Evolutionary conservation across 768 basidiomycete genomes (phyloP).

Genomic region (Boletus sp.): DNA sequence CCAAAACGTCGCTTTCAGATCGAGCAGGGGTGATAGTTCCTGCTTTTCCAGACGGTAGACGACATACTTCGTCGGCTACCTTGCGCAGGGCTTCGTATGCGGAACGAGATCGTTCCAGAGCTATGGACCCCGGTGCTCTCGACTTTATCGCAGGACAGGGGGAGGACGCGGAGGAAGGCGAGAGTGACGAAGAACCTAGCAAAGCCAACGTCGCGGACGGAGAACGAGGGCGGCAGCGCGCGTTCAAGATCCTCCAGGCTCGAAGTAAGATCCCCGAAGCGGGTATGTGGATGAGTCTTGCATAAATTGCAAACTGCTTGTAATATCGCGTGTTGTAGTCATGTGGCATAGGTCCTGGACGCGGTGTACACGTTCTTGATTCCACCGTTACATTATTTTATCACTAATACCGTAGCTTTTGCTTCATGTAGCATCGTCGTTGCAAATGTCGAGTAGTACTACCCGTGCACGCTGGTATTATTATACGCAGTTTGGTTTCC

Average conservation of each 20-base stretch:
- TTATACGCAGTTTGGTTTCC: neutral
- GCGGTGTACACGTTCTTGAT: constrained; percentile 12
- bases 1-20: constrained; percentile 45
- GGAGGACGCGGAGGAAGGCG: constrained; percentile 45
- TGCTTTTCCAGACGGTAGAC: constrained; percentile 20
- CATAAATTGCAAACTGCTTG: constrained; percentile 27
- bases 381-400: constrained; percentile 30
- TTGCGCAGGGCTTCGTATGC: constrained; percentile 64
- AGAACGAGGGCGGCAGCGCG: constrained; percentile 54
- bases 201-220: constrained; percentile 23
- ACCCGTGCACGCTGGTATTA: constrained; percentile 12
- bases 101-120: constrained; percentile 61
- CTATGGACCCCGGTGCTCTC: constrained; percentile 67
- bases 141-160: constrained; percentile 56
- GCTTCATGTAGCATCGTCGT: constrained; percentile 32
- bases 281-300: constrained; percentile 84
- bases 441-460: constrained; percentile 20
- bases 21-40: constrained; percentile 34
- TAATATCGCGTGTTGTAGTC: constrained; percentile 4
- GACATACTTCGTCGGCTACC: constrained; percentile 41
- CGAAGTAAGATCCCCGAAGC: constrained; percentile 65
- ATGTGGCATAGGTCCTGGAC: constrained; percentile 10
- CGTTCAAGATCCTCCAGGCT: constrained; percentile 67
- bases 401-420: constrained; percentile 29
- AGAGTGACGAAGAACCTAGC: constrained; percentile 24